Evolutionary conservation across 164 flowering plant genomes (phyloP).

Genomic region (Stephania japonica): DNA sequence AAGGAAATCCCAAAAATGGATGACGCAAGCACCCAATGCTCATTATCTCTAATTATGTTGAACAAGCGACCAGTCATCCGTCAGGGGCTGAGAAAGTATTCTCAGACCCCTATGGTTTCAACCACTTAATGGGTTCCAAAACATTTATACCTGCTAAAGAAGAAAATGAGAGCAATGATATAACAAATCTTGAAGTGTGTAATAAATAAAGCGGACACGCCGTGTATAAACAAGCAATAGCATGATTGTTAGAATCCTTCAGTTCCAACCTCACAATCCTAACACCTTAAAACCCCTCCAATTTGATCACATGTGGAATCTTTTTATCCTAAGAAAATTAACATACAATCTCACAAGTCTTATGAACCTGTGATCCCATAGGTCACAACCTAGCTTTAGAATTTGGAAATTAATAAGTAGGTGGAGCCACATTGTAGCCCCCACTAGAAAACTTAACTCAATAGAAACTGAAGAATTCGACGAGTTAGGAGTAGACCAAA

Average conservation of each 20-base stretch:
- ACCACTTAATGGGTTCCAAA: constrained; percentile 9
- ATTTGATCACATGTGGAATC: too few relatives aligned
- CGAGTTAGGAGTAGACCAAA: too few relatives aligned
- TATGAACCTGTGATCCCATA: too few relatives aligned
- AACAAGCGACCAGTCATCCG: constrained; percentile 23
- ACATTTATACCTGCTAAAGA: constrained; percentile 15
- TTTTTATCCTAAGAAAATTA: too few relatives aligned
- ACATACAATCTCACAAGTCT: too few relatives aligned
- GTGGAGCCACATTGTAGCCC: too few relatives aligned
- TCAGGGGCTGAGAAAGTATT: constrained; percentile 68
- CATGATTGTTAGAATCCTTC: neutral
- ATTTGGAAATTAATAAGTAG: too few relatives aligned
- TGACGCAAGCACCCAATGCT: constrained; percentile 29
- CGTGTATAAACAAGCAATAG: neutral
- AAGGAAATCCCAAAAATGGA: constrained; percentile 52
- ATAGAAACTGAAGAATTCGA: too few relatives aligned
- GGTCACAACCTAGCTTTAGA: too few relatives aligned
- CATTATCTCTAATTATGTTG: constrained; percentile 36
- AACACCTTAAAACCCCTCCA: too few relatives aligned
- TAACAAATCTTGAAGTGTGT: neutral
- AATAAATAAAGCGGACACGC: neutral
- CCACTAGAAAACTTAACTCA: too few relatives aligned
- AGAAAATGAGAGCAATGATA: neutral
- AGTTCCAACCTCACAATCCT: too few relatives aligned
- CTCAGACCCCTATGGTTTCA: constrained; percentile 57